phyloP scores from a whole-genome alignment of 495 filamentous ascomycete species.

The Copromyces sp. region DNA sequence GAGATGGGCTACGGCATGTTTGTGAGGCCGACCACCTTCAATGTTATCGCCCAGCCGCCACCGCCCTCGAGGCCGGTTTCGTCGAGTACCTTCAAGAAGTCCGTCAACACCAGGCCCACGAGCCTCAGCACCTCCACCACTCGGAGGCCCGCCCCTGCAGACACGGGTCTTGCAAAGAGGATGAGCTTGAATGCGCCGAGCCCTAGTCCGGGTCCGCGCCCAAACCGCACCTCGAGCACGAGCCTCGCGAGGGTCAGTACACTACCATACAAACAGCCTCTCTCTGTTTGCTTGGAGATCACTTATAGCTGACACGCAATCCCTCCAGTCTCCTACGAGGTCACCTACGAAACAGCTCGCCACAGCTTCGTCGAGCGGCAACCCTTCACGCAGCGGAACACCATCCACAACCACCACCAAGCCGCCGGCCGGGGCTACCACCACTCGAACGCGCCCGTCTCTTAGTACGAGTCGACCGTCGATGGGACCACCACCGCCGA shows the following conservation, averaged over 20 bases:
- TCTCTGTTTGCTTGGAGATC: background rate
- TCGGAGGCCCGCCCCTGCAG: conserved; percentile 28
- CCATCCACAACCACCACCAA: conserved; percentile 40
- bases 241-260: conserved; percentile 48
- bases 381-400: conserved; percentile 51
- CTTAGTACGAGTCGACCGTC: conserved; percentile 44
- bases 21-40: conserved; percentile 53
- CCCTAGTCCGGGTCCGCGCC: conserved; percentile 45
- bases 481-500: conserved; percentile 57
- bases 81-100: conserved; percentile 20
- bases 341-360: conserved; percentile 69
- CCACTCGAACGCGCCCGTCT: conserved; percentile 42
- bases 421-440: conserved; percentile 29
- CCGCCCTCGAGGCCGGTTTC: conserved; percentile 20
- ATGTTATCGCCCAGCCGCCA: conserved; percentile 49
- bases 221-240: conserved; percentile 38
- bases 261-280: background rate
- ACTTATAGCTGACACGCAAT: background rate
- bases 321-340: conserved; percentile 58
- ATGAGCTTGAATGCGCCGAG: conserved; percentile 59
- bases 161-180: conserved; percentile 46
- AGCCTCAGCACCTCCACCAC: conserved; percentile 19
- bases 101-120: conserved; percentile 28
- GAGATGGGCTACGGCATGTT: conserved; percentile 79
- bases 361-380: conserved; percentile 44